phyloP scores from a whole-genome alignment of 129 eudicot genomes.

The carrot (Daucus carota) region DH1_v3.0 NC_030381.2:19204001-19204500 shows the following conservation, averaged over 20 bases:
- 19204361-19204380: too few relatives aligned
- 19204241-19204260: conserved; percentile 30
- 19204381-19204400: too few relatives aligned
- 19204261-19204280: not conserved
- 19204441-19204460: not conserved
- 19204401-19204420: too few relatives aligned
- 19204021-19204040: not conserved
- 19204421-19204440: not conserved
- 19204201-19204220: conserved; percentile 84
- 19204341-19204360: too few relatives aligned
- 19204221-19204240: conserved; percentile 60
- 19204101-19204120: conserved; percentile 87
- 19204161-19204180: conserved; percentile 97
- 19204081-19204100: conserved; percentile 41
- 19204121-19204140: conserved; percentile 71
- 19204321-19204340: too few relatives aligned
- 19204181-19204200: conserved; percentile 75
- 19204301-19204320: too few relatives aligned
- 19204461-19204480: too few relatives aligned
- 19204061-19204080: not conserved
- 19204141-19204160: conserved; percentile 63
- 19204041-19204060: not conserved
- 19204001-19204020: not conserved
- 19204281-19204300: too few relatives aligned
- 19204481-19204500: not conserved